These are phyloP conservation scores for Harringtonia aguacate DNA, from an alignment of 2,329 filamentous ascomycete genomes.

Conservation along the genomic window DNA sequence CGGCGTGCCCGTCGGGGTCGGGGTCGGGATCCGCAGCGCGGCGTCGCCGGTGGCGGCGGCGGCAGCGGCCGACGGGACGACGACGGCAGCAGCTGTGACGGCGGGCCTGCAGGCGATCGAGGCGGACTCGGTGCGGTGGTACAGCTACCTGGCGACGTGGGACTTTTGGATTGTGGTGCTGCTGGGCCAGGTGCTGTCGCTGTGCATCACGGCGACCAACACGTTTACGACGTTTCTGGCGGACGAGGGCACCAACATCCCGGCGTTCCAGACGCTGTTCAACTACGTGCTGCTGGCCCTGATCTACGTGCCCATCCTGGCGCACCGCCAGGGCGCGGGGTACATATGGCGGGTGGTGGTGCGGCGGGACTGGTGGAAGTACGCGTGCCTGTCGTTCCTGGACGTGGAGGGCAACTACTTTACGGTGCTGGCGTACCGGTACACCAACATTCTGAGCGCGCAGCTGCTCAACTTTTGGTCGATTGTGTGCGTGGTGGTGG, in stretches of 20 bases:
- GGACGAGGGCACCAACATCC: conserved; percentile 60
- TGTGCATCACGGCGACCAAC: conserved; percentile 88
- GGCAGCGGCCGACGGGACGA: conserved; percentile 17
- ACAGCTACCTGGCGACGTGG: conserved; percentile 66
- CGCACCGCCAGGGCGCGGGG: conserved; percentile 69
- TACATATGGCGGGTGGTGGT: conserved; percentile 54
- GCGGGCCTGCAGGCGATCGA: conserved; percentile 46
- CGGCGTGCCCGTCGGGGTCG: too few relatives aligned
- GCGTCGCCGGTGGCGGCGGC: conserved; percentile 5
- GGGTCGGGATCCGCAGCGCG: too few relatives aligned
- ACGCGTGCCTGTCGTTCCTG: conserved; percentile 82
- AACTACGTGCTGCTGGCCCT: conserved; percentile 79
- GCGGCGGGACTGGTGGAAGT: conserved; percentile 75
- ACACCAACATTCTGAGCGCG: conserved; percentile 85
- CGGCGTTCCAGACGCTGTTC: conserved; percentile 92
- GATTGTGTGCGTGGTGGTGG: conserved; percentile 79
- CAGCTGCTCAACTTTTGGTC: conserved; percentile 99
- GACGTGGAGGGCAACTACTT: conserved; percentile 99
- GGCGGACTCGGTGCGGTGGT: conserved; percentile 44
- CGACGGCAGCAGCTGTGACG: conserved; percentile 30
- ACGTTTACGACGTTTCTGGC: conserved; percentile 75
- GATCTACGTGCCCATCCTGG: conserved; percentile 70
- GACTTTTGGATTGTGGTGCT: conserved; percentile 82
- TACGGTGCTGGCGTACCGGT: conserved; percentile 83
- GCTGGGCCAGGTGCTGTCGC: conserved; percentile 72